Evolutionary conservation across 1,284 basidiomycete genomes (phyloP), one percentile per base, ranked within the genome.

Genomic region (Sphagnurus paluster): DNA sequence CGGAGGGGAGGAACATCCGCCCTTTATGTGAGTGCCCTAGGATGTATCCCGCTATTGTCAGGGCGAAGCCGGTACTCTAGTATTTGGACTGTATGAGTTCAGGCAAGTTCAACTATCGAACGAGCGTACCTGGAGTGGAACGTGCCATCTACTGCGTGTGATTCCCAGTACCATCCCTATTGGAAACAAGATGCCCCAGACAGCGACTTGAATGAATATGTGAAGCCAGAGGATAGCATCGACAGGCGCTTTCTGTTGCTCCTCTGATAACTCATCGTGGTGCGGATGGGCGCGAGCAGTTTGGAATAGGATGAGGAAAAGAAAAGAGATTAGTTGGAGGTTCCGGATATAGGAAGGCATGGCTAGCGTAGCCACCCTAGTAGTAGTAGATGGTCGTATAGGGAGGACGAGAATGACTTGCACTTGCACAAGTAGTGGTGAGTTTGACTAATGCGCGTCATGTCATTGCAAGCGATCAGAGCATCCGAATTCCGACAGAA

Each of bases 111-210:
- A n/a, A n/a, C n/a, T n/a, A n/a, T n/a, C n/a, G n/a, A n/a, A n/a
- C 24, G 32, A 20, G 61, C 69, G 36, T 48, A 87, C 84, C 70
- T 94, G 91, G 2, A 93, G 64, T 3, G 91, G 91, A 34, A 93
- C 90, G 65, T 94, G 91, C 83, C 87, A 93, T 60, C 80, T 76
- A 64, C 80, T 91, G 60, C 85, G 77, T 6, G 84, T 76, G 21
- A 94, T 71, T 7, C 91, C 91, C 2, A 94, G 69, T 0, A 93
- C 87, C 91, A 94, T 93, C 19, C 92, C 92, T 6, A 85, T 73
- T 0, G 92, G 91, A 60, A 93, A 94, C 16, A 93, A 62, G 9
- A 93, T 63, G 1, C 85, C 88, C 91, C 91, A 94, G 5, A 91
- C 80, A 7, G 78, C 62, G 2, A 77, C 79, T 59, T 93, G 90